phyloP scores from a whole-genome alignment of 2,329 filamentous ascomycete species.

The Botrytis galanthina region DNA sequence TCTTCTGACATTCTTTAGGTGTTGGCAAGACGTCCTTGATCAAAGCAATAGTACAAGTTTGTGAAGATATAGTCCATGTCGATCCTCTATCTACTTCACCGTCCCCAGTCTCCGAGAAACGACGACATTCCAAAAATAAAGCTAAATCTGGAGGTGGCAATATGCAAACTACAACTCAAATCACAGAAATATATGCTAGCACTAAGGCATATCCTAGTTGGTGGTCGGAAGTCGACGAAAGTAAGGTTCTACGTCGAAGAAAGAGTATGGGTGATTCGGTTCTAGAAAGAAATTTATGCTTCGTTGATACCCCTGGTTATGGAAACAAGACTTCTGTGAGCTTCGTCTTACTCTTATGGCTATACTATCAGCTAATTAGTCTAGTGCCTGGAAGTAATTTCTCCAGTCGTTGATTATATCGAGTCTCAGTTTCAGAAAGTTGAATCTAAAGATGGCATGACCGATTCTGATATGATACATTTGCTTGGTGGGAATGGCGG shows the following conservation, averaged over 20 bases:
- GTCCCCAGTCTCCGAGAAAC: slow-evolving; percentile 33
- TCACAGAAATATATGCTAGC: slow-evolving; percentile 73
- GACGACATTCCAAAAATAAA: slow-evolving; percentile 33
- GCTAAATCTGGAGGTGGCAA: slow-evolving; percentile 31
- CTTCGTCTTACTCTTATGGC: slow-evolving; percentile 13
- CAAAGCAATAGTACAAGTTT: slow-evolving; percentile 80
- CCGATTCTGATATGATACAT: slow-evolving; percentile 71
- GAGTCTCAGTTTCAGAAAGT: slow-evolving; percentile 66
- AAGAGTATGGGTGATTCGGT: slow-evolving; percentile 74
- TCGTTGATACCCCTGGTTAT: slow-evolving; percentile 79
- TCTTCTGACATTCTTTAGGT: slow-evolving; percentile 48
- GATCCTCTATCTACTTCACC: slow-evolving; percentile 52
- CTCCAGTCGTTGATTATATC: slow-evolving; percentile 67
- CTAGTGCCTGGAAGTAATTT: slow-evolving; percentile 55
- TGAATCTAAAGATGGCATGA: slow-evolving; percentile 58
- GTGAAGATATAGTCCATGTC: slow-evolving; percentile 91
- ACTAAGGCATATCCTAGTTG: slow-evolving; percentile 83
- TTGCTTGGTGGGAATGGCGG: slow-evolving; percentile 80
- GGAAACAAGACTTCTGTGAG: slow-evolving; percentile 52
- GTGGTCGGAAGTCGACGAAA: slow-evolving; percentile 79
- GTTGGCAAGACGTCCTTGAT: slow-evolving; percentile 88
- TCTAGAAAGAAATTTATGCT: slow-evolving; percentile 88
- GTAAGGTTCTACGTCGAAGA: slow-evolving; percentile 56
- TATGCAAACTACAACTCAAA: slow-evolving; percentile 41
- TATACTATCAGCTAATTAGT: slow-evolving; percentile 35